Percentiles rank a stretch among this genome's conserved stretches.
Conservation (phyloP, 2,329 filamentous ascomycete species). For the Juglanconis juglandina region DNA sequence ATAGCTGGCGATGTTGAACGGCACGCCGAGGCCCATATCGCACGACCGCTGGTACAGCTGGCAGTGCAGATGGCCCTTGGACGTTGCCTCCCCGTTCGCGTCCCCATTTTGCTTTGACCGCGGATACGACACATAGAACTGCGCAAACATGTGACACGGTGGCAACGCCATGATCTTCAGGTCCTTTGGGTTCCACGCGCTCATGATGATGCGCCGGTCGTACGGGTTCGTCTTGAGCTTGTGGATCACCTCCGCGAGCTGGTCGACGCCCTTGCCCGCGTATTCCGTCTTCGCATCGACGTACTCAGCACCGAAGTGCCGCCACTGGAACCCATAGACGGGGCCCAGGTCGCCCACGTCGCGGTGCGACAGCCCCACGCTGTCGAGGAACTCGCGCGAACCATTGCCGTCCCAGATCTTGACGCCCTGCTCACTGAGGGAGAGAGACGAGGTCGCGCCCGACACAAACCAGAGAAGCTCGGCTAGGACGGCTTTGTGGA, state of each 20-base stretch:
- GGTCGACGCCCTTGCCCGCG: constrained; percentile 83
- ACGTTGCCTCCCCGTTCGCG: constrained; percentile 29
- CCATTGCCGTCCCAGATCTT: constrained; percentile 99
- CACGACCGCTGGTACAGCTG: constrained; percentile 90
- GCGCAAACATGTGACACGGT: constrained; percentile 96
- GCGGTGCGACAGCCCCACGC: constrained; percentile 74
- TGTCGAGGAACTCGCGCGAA: constrained; percentile 84
- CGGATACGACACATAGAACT: constrained; percentile 86
- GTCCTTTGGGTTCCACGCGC: constrained; percentile 90
- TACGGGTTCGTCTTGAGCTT: constrained; percentile 82
- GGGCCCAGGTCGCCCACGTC: constrained; percentile 87
- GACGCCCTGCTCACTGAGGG: constrained; percentile 75
- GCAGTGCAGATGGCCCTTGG: constrained; percentile 73
- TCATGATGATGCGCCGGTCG: constrained; percentile 84
- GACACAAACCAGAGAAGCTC: constrained; percentile 96
- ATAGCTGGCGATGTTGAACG: constrained; percentile 97
- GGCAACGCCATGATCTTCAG: constrained; percentile 85
- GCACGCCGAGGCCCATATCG: constrained; percentile 95
- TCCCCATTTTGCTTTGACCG: constrained; percentile 24
- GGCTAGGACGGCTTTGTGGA: constrained; percentile 81
- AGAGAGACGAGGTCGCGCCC: constrained; percentile 74
- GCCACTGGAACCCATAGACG: constrained; percentile 98
- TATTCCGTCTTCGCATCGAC: constrained; percentile 77
- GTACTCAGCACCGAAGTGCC: constrained; percentile 94
- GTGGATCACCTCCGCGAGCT: constrained; percentile 83